Evolutionary conservation across 306 rosid species (phyloP), one percentile per base, ranked within the genome.

Genomic region (Parietaria judaica): DNA sequence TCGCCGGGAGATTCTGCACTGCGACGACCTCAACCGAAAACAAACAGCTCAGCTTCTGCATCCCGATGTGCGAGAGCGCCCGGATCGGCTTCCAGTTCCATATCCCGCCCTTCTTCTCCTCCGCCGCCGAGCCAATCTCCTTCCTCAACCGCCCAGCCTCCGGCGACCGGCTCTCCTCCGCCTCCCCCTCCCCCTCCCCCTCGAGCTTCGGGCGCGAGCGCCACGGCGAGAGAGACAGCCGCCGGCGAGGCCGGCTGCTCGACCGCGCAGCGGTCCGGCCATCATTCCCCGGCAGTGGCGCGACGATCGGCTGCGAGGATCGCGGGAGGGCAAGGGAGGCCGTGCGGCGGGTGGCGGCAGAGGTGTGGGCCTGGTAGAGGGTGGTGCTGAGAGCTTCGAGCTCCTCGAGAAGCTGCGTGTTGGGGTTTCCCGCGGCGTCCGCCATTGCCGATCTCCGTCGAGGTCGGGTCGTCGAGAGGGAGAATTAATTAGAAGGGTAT

Each of bases 71-170:
- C 3, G 97, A 76, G n/a, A 94, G 76, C 38, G 94, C 99, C 8
- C 97, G 70, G 14, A 94, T 71, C 13, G 99, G 95, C 78, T 86
- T 94, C 99, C 99, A 94, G 31, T 77, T 88, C 99, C 99, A 92
- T 43, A 92, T 80, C 47, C 96, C 94, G 43, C 96, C 94, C 52
- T 84, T 92, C 83, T 80, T 86, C 58, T 86, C 85, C 15, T 65
- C 78, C 1, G 70, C 57, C 3, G 31, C 37, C 45, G 45, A 5
- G 45, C 7, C 9, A 41, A 5, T 41, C 45, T 41, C 45, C 7
- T 41, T 41, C 45, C 45, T 41, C 45, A 8, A 8, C 45, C 9
- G 53, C 46, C 14, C 60, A 4, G 6, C 45, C 78, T 61, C 71
- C 6, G 70, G 39, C 8, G 10, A 1, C 1, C 54, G 60, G 31